Evolutionary conservation across 345 rosid species (phyloP), one percentile per base, ranked within the genome.

Genomic region (Eucalyptus rudis): DNA sequence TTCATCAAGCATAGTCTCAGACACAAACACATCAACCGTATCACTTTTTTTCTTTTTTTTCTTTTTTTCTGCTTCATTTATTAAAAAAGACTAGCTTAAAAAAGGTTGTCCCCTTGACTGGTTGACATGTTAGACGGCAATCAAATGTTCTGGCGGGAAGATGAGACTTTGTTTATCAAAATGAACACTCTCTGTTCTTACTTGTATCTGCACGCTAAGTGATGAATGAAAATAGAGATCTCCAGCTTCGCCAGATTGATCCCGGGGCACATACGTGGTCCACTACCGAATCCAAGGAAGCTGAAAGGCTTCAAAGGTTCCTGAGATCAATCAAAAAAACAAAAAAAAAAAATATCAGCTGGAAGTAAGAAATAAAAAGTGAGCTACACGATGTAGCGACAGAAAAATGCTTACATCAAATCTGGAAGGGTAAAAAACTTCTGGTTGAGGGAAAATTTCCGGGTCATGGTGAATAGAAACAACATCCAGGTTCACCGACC

Each of bases 231-330:
- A 88, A 95, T 89, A 49, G 90, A 94, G 90, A 94, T 94, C 90
- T 94, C 97, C 80, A 95, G 87, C 90, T 93, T 95, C 59, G 97
- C 97, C 88, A 95, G 92, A 90, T 94, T 94, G 87, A 94, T 93
- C 88, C 97, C 95, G 0, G 96, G 96, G 90, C 97, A 94, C 97
- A 94, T 95, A 15, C 96, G 91, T 1, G 96, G 95, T 90, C 97
- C 96, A 81, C 89, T 94, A 31, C 97, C 97, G 40, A 94, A 95
- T 90, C 97, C 96, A 40, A 95, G 95, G 91, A 89, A 94, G 92
- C 93, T 93, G 91, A 89, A 95, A 83, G 95, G 91, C 90, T 88
- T 92, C 29, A 93, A 3, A 13, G 93, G 92, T 81, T 88, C 94
- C 97, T 94, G 93, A 88, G 71, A 85, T 86, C 33, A 51, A 76